Evolutionary conservation across 2,329 filamentous ascomycete species (phyloP), one percentile per base, ranked within the genome.

Genomic region (Ophioceras dolichostomum): DNA sequence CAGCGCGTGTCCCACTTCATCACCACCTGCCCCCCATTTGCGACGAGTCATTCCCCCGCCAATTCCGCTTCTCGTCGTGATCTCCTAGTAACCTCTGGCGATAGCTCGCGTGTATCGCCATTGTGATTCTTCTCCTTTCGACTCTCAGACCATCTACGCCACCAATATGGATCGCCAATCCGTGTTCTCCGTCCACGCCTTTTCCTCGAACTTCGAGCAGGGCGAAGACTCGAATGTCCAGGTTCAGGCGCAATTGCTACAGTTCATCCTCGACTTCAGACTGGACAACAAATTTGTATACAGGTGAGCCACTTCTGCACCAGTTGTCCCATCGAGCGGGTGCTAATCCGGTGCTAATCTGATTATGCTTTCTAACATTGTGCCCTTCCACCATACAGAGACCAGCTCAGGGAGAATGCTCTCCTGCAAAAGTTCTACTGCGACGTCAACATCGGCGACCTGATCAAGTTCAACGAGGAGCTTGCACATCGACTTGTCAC

Each of bases 391-490:
- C n/a, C n/a, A 6, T 33, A 4, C 49, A 93, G 91, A 73, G 89
- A 96, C 52, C 91, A 96, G 61, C 75, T 98, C 41, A 78, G 85
- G 50, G 87, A 96, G 55, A 98, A 98, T 64, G 87, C 91, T 7
- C 73, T 96, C 2, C 70, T 94, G 30, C 91, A 94, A 57, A 87
- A 88, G 50, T 96, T 87, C 64, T 95, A 81, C 59, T 95, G 91
- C 65, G 89, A 98, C 57, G 76, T 98, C 55, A 88, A 98, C 57
- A 85, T 98, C 49, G 85, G 83, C 43, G 89, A 98, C 57, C 66
- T 98, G 41, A 96, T 96, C 57, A 91, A 83, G 43, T 96, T 88
- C 63, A 91, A 94, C 53, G 89, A 96, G 60, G 87, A 95, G 57
- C 70, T 98, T 42, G 91, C 89, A 20, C 85, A 96, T 58, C 79